Base-by-base conservation (phyloP, 2,329 filamentous ascomycete species). In the Tolypocladium inflatum region DNA sequence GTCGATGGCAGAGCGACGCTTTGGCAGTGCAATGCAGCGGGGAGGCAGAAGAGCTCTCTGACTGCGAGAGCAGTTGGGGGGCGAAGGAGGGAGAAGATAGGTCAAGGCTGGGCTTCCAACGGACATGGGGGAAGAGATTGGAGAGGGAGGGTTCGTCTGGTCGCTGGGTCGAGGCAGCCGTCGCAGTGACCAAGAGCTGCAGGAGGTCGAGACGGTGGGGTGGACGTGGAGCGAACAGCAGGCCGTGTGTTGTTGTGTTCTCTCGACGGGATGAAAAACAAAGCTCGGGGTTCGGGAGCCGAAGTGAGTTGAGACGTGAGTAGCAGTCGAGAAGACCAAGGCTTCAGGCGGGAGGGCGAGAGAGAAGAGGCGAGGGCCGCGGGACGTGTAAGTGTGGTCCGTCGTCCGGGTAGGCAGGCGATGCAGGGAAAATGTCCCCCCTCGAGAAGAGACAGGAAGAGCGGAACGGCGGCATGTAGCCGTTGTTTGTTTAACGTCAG, bases 41-140 rank as follows among this genome's bases (percentile, higher is more conserved):
- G 59, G 61, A 53, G 58, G 61, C 42, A 61, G 58, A 42, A 60
- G 58, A 43, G 60, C 58, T 64, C 60, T 60, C 56, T 60, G 63
- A 54, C 60, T 53, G 59, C 60, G 54, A 57, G 59, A 63, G 60
- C 55, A 61, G 61, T 60, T 58, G 23, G 63, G 58, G 50, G 64
- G 64, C 50, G 65, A 65, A 43, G 55, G 50, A 43, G 55, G 58
- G 45, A 64, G 59, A 60, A 66, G 59, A 35, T 63, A 64, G 35
- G 51, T 59, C 61, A 63, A 58, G 52, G 60, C 57, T 42, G 62
- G 60, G 55, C 64, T 64, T 55, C 64, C 62, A 64, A 66, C 61
- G 61, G 65, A 71, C 70, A 72, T 72, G 60, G 48, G 61, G 56
- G 55, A 48, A 50, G 57, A 55, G 26, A 23, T 17, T n/a, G 41